These are phyloP conservation scores for Gossypium stocksii DNA, from an alignment of 345 rosid genomes.

Conservation along the genomic window DNA sequence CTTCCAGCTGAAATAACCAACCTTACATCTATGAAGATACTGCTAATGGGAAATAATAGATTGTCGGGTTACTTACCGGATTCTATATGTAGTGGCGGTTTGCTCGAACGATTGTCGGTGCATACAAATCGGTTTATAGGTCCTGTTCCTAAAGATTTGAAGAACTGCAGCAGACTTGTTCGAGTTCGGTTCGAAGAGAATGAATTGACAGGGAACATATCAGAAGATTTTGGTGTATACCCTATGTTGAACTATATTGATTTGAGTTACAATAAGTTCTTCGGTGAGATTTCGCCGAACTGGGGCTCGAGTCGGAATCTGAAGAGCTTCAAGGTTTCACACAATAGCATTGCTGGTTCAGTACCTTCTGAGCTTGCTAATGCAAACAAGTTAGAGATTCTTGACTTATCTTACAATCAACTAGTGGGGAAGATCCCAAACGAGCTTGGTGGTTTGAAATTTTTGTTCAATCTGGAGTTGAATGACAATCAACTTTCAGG, in stretches of 20 bases:
- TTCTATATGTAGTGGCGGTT: background rate
- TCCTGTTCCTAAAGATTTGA: constrained; percentile 10
- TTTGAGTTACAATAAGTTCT: constrained; percentile 14
- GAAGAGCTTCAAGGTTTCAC: background rate
- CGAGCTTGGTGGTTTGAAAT: constrained; percentile 21
- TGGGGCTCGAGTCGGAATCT: background rate
- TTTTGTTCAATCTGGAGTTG: constrained; percentile 22
- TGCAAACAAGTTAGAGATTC: constrained; percentile 25
- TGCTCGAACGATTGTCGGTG: background rate
- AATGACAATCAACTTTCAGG: constrained; percentile 26
- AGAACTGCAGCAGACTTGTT: constrained; percentile 11
- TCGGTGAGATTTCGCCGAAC: constrained; percentile 12
- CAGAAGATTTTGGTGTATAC: constrained; percentile 17
- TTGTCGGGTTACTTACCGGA: background rate
- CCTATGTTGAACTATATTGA: constrained; percentile 4
- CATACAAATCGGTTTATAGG: constrained; percentile 4
- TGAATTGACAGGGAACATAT: constrained; percentile 1
- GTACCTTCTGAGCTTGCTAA: constrained; percentile 37
- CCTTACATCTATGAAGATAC: constrained; percentile 1
- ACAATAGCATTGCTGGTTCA: constrained; percentile 30
- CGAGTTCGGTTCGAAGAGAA: constrained; percentile 10
- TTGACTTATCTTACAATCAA: constrained; percentile 31
- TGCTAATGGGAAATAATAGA: constrained; percentile 1
- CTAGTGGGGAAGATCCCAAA: constrained; percentile 30
- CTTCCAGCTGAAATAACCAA: background rate